Conservation (phyloP, 2,329 filamentous ascomycete genomes). For the Monilinia fructicola region DNA sequence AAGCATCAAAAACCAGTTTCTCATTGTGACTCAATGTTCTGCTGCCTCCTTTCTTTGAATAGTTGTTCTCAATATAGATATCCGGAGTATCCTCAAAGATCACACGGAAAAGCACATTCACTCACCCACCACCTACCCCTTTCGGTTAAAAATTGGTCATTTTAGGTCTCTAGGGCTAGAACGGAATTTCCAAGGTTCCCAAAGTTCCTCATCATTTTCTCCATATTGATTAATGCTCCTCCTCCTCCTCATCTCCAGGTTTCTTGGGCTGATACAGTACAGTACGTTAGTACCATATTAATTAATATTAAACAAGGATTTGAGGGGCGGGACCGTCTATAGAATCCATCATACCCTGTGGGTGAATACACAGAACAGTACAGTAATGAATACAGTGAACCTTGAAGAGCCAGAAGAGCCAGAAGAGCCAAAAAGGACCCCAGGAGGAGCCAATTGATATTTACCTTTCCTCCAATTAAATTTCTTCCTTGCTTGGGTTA, state of each 20-base stretch:
- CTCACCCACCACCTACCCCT: neutral
- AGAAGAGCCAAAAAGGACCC: neutral
- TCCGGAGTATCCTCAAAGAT: conserved; percentile 6
- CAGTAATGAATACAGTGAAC: no score
- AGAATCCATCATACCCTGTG: neutral
- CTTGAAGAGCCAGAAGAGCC: conserved; percentile 5
- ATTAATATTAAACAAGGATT: neutral
- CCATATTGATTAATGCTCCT: neutral
- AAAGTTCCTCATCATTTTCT: neutral
- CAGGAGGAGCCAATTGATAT: neutral
- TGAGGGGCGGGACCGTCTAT: conserved; percentile 5
- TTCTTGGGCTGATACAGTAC: neutral
- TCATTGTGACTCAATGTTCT: neutral
- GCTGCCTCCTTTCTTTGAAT: neutral
- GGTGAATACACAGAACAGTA: neutral
- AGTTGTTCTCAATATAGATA: neutral
- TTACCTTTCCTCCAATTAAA: conserved; percentile 6
- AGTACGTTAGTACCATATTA: no score
- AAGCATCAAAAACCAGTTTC: neutral
- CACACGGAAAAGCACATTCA: conserved; percentile 5
- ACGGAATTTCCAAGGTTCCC: conserved; percentile 1
- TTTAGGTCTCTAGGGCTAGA: conserved; percentile 6
- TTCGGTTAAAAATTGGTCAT: neutral
- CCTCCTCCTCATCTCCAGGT: neutral
- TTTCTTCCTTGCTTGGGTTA: neutral